Percentiles rank a stretch among this genome's conserved stretches.
These are phyloP conservation scores for Chlamydomonas sp. DNA, from an alignment of 139 green algal species.

Conservation along the genomic window DNA sequence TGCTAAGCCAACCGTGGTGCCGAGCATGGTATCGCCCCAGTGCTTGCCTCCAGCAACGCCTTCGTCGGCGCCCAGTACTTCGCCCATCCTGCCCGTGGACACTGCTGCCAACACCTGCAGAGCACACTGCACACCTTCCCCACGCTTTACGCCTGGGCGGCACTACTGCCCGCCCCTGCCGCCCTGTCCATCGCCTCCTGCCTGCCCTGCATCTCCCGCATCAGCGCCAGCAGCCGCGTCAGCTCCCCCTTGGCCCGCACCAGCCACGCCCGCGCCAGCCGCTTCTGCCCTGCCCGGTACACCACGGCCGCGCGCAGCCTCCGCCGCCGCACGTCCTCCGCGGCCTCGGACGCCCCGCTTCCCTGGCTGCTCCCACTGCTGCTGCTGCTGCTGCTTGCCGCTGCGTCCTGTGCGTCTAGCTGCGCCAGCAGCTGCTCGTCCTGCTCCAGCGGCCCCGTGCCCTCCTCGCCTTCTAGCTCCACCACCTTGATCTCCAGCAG, in stretches of 20 bases:
- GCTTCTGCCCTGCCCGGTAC: constrained; percentile 84
- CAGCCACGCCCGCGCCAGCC: constrained; percentile 70
- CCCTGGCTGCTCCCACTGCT: neutral
- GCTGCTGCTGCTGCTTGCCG: neutral
- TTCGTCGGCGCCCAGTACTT: too few relatives aligned
- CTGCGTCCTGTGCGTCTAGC: neutral
- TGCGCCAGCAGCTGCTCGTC: constrained; percentile 28
- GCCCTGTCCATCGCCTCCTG: constrained; percentile 1
- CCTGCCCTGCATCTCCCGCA: constrained; percentile 41
- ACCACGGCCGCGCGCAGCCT: constrained; percentile 62
- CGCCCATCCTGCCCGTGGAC: too few relatives aligned
- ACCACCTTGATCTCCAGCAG: constrained; percentile 77
- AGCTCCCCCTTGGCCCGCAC: constrained; percentile 57
- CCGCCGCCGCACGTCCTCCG: constrained; percentile 14
- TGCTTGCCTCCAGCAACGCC: too few relatives aligned
- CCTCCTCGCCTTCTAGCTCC: constrained; percentile 68
- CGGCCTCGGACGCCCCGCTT: neutral
- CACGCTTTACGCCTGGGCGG: too few relatives aligned
- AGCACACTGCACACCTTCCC: too few relatives aligned
- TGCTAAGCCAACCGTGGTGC: too few relatives aligned
- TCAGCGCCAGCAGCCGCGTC: constrained; percentile 54
- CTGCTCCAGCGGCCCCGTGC: constrained; percentile 67
- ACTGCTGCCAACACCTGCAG: too few relatives aligned
- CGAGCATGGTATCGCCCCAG: too few relatives aligned
- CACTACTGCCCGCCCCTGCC: neutral